Conservation (phyloP, 2,329 filamentous ascomycete genomes). For the Bipolaris victoriae region DNA sequence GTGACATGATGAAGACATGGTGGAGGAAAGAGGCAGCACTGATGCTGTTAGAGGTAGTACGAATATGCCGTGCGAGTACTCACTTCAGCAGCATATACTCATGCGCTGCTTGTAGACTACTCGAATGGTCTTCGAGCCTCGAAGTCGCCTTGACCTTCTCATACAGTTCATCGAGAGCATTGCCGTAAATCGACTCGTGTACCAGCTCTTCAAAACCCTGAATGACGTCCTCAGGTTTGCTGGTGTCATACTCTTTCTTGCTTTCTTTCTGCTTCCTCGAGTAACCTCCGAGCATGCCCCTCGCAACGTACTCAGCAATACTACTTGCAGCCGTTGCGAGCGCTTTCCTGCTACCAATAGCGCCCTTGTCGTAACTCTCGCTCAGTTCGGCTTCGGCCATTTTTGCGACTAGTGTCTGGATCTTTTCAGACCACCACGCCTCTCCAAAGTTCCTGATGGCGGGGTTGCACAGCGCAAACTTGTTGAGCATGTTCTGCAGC, state of each 20-base stretch:
- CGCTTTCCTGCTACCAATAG: slow-evolving; percentile 75
- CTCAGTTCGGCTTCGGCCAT: slow-evolving; percentile 73
- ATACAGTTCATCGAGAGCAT: slow-evolving; percentile 70
- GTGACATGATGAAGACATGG: slow-evolving; percentile 73
- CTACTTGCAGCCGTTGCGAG: slow-evolving; percentile 74
- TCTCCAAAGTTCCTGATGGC: slow-evolving; percentile 66
- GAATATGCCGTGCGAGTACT: slow-evolving; percentile 33
- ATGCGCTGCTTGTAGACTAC: slow-evolving; percentile 66
- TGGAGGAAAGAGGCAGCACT: slow-evolving; percentile 77
- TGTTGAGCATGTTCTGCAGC: slow-evolving; percentile 70
- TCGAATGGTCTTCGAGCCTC: slow-evolving; percentile 68
- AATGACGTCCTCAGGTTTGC: slow-evolving; percentile 65
- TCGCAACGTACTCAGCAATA: slow-evolving; percentile 70
- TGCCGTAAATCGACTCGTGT: slow-evolving; percentile 70
- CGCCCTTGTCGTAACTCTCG: slow-evolving; percentile 82
- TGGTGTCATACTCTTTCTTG: slow-evolving; percentile 61
- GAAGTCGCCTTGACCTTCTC: slow-evolving; percentile 65
- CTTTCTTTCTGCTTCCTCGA: slow-evolving; percentile 48
- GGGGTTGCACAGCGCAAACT: slow-evolving; percentile 69
- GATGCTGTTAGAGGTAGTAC: slow-evolving; percentile 5
- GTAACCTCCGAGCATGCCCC: slow-evolving; percentile 70
- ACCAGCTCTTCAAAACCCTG: slow-evolving; percentile 71
- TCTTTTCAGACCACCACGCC: slow-evolving; percentile 53
- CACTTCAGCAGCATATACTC: slow-evolving; percentile 76
- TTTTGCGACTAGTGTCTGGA: slow-evolving; percentile 41